Conservation (phyloP, 768 basidiomycete genomes). For the Tricholoma terreum region DNA sequence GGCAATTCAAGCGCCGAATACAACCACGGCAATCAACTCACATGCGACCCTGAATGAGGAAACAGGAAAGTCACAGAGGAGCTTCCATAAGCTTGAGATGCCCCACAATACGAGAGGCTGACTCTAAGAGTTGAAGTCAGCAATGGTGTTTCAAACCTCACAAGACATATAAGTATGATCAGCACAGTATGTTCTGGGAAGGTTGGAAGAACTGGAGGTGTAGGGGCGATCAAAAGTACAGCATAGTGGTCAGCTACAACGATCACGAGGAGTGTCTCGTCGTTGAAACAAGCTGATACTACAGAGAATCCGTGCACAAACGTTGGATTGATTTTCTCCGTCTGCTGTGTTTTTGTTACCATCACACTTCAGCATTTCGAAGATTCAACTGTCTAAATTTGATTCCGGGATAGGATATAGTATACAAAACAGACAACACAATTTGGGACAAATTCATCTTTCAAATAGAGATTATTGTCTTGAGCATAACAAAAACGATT, state of each 20-base stretch:
- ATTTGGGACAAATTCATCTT: too few species aligned
- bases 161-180: not conserved
- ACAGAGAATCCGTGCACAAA: not conserved
- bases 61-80: not conserved
- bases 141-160: too few species aligned
- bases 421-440: too few species aligned
- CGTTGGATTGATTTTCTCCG: not conserved
- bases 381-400: too few species aligned
- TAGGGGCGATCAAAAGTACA: not conserved
- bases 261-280: not conserved
- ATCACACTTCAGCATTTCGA: conserved; percentile 5
- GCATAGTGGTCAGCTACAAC: not conserved
- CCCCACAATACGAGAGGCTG: too few species aligned
- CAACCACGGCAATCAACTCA: not conserved
- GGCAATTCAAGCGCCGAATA: not conserved
- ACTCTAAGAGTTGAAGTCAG: too few species aligned
- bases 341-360: conserved; percentile 11
- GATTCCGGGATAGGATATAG: too few species aligned
- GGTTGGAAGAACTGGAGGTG: not conserved
- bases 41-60: not conserved
- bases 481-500: too few species aligned
- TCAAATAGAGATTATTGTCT: too few species aligned
- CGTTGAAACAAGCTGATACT: conserved; percentile 6
- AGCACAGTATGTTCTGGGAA: too few species aligned
- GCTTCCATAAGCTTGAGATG: not conserved